Conservation (phyloP, 306 rosid genomes). For the Astragalus glycyphyllos region DNA sequence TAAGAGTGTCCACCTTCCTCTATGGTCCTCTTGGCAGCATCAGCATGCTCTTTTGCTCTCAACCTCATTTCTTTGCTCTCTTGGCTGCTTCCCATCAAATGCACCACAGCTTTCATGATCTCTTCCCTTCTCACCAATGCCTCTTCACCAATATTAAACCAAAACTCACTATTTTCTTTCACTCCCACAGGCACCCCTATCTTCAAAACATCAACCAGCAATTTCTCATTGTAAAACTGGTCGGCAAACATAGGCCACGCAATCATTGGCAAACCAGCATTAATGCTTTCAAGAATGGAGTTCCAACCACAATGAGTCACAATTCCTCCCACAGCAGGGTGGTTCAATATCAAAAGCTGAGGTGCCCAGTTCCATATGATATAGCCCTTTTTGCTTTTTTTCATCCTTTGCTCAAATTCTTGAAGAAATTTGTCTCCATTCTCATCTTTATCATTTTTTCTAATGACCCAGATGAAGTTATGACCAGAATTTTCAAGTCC, state of each 20-base stretch:
- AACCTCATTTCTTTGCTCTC: conserved; percentile 38
- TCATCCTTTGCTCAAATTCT: conserved; percentile 39
- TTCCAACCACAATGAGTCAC: conserved; percentile 52
- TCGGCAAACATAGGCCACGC: conserved; percentile 43
- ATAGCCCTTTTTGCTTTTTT: conserved; percentile 33
- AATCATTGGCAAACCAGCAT: conserved; percentile 45
- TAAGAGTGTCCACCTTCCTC: conserved; percentile 42
- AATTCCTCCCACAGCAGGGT: conserved; percentile 43
- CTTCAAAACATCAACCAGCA: conserved; percentile 37
- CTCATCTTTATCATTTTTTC: not conserved
- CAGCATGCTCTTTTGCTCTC: conserved; percentile 28
- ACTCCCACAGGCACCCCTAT: conserved; percentile 39
- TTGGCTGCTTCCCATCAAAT: conserved; percentile 42
- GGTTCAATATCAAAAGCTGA: conserved; percentile 41
- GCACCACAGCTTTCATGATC: conserved; percentile 19
- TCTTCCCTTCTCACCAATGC: conserved; percentile 37
- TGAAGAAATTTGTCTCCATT: not conserved
- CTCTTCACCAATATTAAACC: not conserved
- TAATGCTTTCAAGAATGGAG: conserved; percentile 43
- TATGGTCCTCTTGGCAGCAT: conserved; percentile 38
- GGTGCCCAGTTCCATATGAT: conserved; percentile 51
- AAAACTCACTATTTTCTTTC: conserved; percentile 37
- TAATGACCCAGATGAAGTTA: conserved; percentile 44
- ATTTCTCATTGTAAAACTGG: conserved; percentile 49
- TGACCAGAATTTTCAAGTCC: conserved; percentile 45